These are phyloP conservation scores for Linanthus parryae DNA, from an alignment of 148 eudicot species.

Conservation along the genomic window DNA sequence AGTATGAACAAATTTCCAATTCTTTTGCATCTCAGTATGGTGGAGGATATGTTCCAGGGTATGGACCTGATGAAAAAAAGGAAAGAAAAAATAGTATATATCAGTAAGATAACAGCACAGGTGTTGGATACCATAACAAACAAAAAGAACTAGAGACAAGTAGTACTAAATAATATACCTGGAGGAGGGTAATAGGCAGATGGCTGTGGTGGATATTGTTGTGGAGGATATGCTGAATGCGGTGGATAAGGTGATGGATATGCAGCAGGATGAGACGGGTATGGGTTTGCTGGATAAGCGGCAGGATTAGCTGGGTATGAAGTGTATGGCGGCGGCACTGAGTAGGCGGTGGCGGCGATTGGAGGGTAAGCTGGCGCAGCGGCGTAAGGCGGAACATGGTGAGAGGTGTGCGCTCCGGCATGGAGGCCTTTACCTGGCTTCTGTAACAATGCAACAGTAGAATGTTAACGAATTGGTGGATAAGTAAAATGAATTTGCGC, in stretches of 20 bases:
- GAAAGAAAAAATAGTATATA: not conserved
- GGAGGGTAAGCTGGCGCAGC: constrained; percentile 36
- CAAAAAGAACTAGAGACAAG: not conserved
- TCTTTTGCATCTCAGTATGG: constrained; percentile 30
- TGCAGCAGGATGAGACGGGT: constrained; percentile 28
- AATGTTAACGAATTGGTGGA: not conserved
- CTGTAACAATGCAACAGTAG: constrained; percentile 30
- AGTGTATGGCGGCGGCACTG: constrained; percentile 30
- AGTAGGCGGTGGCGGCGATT: constrained; percentile 24
- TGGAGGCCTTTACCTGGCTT: constrained; percentile 34
- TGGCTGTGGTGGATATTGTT: constrained; percentile 28
- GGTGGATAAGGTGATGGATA: constrained; percentile 39
- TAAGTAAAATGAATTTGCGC: not conserved
- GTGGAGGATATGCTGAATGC: constrained; percentile 34
- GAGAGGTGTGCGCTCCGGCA: constrained; percentile 45
- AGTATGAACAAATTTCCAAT: too few species aligned
- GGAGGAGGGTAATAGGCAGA: constrained; percentile 35
- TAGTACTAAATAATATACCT: constrained; percentile 17
- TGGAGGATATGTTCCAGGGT: constrained; percentile 39
- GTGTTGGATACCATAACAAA: not conserved
- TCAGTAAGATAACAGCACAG: too few species aligned
- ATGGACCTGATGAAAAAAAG: constrained; percentile 8
- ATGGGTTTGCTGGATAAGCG: constrained; percentile 41
- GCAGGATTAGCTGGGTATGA: constrained; percentile 32
- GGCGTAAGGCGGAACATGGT: constrained; percentile 37